Conservation (phyloP, 306 rosid species). For the Vigna unguiculata region DNA sequence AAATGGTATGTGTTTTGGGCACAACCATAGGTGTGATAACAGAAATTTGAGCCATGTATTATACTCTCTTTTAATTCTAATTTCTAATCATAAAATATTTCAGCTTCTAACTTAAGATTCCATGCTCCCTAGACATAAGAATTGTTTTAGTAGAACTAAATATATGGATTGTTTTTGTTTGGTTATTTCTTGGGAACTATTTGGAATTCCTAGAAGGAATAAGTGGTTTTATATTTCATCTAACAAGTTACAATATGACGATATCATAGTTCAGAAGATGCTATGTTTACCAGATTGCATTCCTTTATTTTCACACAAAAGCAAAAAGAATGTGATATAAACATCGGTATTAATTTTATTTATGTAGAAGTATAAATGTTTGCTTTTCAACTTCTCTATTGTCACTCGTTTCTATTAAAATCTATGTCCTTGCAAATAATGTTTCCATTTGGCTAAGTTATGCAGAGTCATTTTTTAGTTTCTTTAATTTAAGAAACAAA, state of each 20-base stretch:
- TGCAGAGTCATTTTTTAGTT: constrained; percentile 23
- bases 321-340: constrained; percentile 7
- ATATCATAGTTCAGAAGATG: constrained; percentile 28
- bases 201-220: constrained; percentile 21
- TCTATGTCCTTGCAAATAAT: constrained; percentile 21
- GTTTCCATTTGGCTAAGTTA: constrained; percentile 34
- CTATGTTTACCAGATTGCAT: constrained; percentile 32
- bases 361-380: not conserved
- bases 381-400: constrained; percentile 24
- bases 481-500: constrained; percentile 41
- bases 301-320: constrained; percentile 31
- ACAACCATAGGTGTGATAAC: not conserved
- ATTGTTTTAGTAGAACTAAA: constrained; percentile 29
- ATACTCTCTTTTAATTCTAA: constrained; percentile 24
- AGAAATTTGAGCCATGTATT: constrained; percentile 26
- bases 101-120: constrained; percentile 27
- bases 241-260: constrained; percentile 15
- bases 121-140: not conserved
- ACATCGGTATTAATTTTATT: constrained; percentile 23
- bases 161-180: constrained; percentile 18
- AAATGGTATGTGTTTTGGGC: constrained; percentile 21
- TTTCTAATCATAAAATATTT: constrained; percentile 33
- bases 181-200: constrained; percentile 30
- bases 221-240: constrained; percentile 23
- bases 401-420: constrained; percentile 27